These are phyloP conservation scores for Aspergillus sp. DNA, from an alignment of 2,329 filamentous ascomycete genomes.

Conservation along the genomic window DNA sequence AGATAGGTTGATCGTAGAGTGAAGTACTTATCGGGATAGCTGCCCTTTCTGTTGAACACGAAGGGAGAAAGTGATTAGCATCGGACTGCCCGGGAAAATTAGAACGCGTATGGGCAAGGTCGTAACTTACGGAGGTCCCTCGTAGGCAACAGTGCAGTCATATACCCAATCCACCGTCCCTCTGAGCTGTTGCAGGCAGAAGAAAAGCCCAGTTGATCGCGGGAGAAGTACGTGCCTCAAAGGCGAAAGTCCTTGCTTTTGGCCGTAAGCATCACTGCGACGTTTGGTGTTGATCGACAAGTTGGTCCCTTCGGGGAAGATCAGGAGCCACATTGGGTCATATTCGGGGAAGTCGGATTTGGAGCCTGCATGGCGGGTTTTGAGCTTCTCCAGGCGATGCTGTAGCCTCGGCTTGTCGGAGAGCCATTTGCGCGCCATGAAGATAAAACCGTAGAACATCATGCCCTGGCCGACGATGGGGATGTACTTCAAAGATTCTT, in stretches of 20 bases:
- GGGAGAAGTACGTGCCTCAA: constrained; percentile 62
- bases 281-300: constrained; percentile 56
- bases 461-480: constrained; percentile 63
- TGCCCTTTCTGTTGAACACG: constrained; percentile 58
- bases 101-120: not conserved
- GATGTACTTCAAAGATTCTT: constrained; percentile 64
- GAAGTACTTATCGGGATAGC: constrained; percentile 89
- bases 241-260: constrained; percentile 57
- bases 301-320: constrained; percentile 67
- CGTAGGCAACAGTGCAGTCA: constrained; percentile 89
- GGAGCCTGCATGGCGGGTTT: constrained; percentile 51
- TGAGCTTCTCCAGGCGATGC: constrained; percentile 57
- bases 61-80: constrained; percentile 2
- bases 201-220: constrained; percentile 60
- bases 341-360: constrained; percentile 45
- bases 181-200: constrained; percentile 60
- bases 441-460: constrained; percentile 67
- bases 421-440: constrained; percentile 63
- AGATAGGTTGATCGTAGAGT: constrained; percentile 85
- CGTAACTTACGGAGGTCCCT: constrained; percentile 78
- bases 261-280: constrained; percentile 57
- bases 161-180: constrained; percentile 64
- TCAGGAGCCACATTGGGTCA: constrained; percentile 66
- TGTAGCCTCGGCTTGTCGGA: constrained; percentile 60
- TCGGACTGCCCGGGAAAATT: not conserved